Percentiles rank a stretch among this genome's conserved stretches.
Conservation (phyloP, 2,329 filamentous ascomycete genomes). For the Chrysosporium keratinophilum region DNA sequence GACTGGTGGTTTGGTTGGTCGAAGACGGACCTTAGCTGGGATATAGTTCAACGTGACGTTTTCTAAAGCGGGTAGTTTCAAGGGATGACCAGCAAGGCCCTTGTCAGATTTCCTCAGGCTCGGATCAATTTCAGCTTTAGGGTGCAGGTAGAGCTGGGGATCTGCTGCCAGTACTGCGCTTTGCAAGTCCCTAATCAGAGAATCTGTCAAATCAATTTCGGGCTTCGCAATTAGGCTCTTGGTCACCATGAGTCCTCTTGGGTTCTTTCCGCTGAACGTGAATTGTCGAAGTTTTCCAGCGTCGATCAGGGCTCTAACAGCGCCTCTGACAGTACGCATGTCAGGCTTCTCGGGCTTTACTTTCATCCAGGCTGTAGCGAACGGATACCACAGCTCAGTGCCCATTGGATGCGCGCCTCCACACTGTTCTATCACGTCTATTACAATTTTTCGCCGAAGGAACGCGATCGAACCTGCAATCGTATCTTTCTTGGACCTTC, state of each 20-base stretch:
- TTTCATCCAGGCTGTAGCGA: slow-evolving; percentile 44
- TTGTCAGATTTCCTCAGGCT: slow-evolving; percentile 24
- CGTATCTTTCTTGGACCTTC: background rate
- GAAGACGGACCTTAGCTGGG: slow-evolving; percentile 24
- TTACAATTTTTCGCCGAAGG: slow-evolving; percentile 42
- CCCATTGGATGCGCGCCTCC: slow-evolving; percentile 48
- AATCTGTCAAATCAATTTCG: slow-evolving; percentile 36
- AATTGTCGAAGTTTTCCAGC: slow-evolving; percentile 44
- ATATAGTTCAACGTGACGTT: slow-evolving; percentile 30
- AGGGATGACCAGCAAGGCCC: slow-evolving; percentile 4
- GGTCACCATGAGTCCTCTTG: slow-evolving; percentile 40
- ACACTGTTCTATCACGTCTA: slow-evolving; percentile 45
- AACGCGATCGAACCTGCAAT: slow-evolving; percentile 36
- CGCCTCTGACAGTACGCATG: slow-evolving; percentile 41
- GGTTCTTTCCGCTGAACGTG: slow-evolving; percentile 42
- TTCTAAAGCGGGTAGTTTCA: slow-evolving; percentile 25
- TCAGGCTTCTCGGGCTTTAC: slow-evolving; percentile 40
- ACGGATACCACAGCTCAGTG: slow-evolving; percentile 46
- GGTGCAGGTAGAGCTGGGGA: slow-evolving; percentile 37
- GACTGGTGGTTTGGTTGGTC: background rate
- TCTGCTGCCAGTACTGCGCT: slow-evolving; percentile 40
- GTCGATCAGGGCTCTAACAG: slow-evolving; percentile 42
- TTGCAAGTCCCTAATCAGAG: slow-evolving; percentile 41
- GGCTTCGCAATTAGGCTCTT: slow-evolving; percentile 42
- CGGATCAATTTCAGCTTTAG: slow-evolving; percentile 32